phyloP scores from a whole-genome alignment of 2,329 filamentous ascomycete species.

The Neofusicoccum cordaticola region DNA sequence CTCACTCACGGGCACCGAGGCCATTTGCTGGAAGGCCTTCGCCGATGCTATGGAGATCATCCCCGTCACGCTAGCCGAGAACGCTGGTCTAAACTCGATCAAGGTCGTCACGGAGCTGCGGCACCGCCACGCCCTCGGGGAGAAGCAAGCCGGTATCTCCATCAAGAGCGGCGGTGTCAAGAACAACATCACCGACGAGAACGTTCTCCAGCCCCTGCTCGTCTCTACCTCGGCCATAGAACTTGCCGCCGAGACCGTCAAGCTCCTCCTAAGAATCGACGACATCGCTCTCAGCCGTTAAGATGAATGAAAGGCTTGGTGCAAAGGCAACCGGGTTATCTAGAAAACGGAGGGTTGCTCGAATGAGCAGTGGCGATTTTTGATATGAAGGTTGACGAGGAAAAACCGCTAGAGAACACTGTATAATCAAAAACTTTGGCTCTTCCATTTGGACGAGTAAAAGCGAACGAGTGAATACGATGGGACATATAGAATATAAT shows the following conservation, averaged over 20 bases:
- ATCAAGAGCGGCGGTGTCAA: constrained; percentile 98
- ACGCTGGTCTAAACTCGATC: constrained; percentile 96
- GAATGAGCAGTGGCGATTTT: background rate
- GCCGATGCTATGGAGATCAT: constrained; percentile 97
- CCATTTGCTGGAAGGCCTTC: constrained; percentile 99
- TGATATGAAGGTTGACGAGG: background rate
- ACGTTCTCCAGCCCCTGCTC: constrained; percentile 90
- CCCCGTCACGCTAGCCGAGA: constrained; percentile 93
- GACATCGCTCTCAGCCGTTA: constrained; percentile 57
- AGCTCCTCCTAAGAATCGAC: constrained; percentile 66
- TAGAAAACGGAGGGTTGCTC: background rate
- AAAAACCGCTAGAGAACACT: background rate
- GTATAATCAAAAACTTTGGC: constrained; percentile 6
- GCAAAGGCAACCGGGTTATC: background rate
- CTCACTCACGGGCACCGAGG: constrained; percentile 82
- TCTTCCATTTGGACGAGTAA: background rate
- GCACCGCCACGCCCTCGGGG: constrained; percentile 89
- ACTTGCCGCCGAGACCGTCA: constrained; percentile 95
- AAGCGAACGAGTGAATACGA: background rate
- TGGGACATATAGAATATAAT: background rate
- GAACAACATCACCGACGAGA: constrained; percentile 94
- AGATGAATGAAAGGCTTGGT: background rate
- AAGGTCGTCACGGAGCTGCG: constrained; percentile 96
- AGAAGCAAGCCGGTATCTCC: constrained; percentile 94
- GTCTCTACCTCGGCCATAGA: constrained; percentile 98